Base-by-base conservation (phyloP, 2,329 filamentous ascomycete species). In the Paecilomyces dactylethromorphus region DNA sequence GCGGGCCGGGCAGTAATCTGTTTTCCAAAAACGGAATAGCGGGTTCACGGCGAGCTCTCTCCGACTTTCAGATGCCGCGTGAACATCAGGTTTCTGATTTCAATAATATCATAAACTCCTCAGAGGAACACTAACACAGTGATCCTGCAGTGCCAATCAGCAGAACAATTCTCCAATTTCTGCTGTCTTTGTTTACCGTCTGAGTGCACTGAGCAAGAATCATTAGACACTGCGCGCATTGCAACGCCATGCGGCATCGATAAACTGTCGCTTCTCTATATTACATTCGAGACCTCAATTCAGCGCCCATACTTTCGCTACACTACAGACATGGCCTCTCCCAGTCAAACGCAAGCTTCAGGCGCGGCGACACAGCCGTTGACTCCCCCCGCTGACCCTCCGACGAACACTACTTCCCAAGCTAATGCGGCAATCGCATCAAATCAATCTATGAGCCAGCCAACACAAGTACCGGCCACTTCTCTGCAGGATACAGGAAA, bases 401-500 rank as follows among this genome's bases (percentile, higher is more conserved):
- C 59, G 59, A 68, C 50, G 52, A 65, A 68, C 57, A 60, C 66
- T 24, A 57, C 65, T 58, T 60, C 57, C 64, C 65, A 63, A 65
- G 63, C 54, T 58, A 68, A 64, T 52, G 61, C 63, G 53, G 50
- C 58, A 52, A 64, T 63, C 59, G 56, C 62, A 54, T 49, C 64
- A 21, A 58, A 58, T 33, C 22, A 59, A 26, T 61, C 65, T 59
- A 65, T 61, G n/a, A 45, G 67, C 58, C 68, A 66, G 66, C 68
- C 74, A 31, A 65, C 75, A 29, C 66, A 73, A 61, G 63, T 74
- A 55, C 78, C 76, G 4, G 70, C 75, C 1, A 79, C 76, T 18
- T 79, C 77, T 0, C 63, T 78, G 4, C 73, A 75, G 69, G 79
- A 81, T 63, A 72, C 70, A 58, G 78, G 78, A 12, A 79, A 76